Evolutionary conservation across 345 rosid genomes (phyloP).

Genomic region (Cochlearia excelsa): DNA sequence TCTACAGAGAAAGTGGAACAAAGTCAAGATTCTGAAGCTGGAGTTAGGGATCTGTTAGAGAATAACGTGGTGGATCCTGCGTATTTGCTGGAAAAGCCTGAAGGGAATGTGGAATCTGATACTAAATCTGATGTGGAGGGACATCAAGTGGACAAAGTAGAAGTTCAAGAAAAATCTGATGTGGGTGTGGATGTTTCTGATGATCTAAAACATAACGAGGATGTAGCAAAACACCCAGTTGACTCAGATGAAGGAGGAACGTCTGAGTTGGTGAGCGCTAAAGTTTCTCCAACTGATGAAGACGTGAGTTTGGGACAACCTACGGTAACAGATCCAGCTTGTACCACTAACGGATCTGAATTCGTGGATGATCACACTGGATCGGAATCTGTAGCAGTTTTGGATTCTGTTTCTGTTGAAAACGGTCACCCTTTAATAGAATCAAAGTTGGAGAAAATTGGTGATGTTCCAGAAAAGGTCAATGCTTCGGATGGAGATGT

Average conservation of each 20-base stretch:
- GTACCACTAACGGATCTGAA: constrained; percentile 23
- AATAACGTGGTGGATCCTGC: constrained; percentile 13
- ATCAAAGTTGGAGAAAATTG: constrained; percentile 23
- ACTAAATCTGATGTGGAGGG: constrained; percentile 25
- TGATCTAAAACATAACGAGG: constrained; percentile 24
- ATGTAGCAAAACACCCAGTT: constrained; percentile 15
- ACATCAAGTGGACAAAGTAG: constrained; percentile 14
- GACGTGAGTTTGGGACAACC: constrained; percentile 21
- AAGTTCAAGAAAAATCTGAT: constrained; percentile 23
- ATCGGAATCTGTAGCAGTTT: constrained; percentile 30
- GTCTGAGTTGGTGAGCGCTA: constrained; percentile 18
- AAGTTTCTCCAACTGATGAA: constrained; percentile 24
- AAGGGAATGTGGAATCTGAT: constrained; percentile 27
- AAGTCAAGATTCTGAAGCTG: constrained; percentile 27
- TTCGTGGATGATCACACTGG: constrained; percentile 18
- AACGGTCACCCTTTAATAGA: constrained; percentile 20
- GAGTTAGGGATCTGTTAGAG: constrained; percentile 25
- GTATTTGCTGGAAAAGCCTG: constrained; percentile 21
- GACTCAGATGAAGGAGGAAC: constrained; percentile 28
- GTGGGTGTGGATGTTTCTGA: constrained; percentile 16
- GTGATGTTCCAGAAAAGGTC: constrained; percentile 24
- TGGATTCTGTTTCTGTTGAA: constrained; percentile 24
- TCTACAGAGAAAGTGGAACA: constrained; percentile 28
- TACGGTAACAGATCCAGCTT: constrained; percentile 24
- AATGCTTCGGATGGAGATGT: constrained; percentile 22